These are phyloP conservation scores for Neofusicoccum cordaticola DNA, from an alignment of 2,329 filamentous ascomycete genomes.

Conservation along the genomic window DNA sequence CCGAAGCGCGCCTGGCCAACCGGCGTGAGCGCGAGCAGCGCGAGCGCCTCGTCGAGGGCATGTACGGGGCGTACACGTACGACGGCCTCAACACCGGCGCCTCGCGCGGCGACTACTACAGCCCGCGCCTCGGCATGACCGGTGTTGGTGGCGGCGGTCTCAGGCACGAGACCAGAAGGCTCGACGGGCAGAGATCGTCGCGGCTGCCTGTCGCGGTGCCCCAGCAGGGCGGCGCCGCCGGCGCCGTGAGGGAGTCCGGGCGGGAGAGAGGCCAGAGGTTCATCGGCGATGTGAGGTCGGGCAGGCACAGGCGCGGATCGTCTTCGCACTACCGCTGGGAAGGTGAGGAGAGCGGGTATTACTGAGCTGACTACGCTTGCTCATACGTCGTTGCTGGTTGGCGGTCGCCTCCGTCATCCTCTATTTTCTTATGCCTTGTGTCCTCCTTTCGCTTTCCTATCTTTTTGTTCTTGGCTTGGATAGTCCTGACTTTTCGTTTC, in stretches of 20 bases:
- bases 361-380: not conserved
- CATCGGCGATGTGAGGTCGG: not conserved
- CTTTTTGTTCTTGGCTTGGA: too few species aligned
- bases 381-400: too few species aligned
- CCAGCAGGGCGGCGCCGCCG: not conserved
- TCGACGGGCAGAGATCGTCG: not conserved
- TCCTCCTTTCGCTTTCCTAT: too few species aligned
- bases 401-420: too few species aligned
- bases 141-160: not conserved
- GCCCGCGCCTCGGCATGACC: not conserved
- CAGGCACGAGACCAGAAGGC: not conserved
- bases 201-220: not conserved
- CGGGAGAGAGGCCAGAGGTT: constrained; percentile 2
- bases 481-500: too few species aligned
- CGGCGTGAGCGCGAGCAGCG: not conserved
- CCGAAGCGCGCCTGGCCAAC: not conserved
- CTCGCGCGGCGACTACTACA: not conserved
- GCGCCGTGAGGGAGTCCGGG: not conserved
- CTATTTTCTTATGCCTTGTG: too few species aligned
- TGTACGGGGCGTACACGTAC: not conserved
- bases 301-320: not conserved
- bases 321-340: not conserved
- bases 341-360: not conserved
- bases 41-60: not conserved
- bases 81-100: not conserved